Base-by-base conservation (phyloP, 345 rosid species). In the Diplotaxis tenuifolia region DNA sequence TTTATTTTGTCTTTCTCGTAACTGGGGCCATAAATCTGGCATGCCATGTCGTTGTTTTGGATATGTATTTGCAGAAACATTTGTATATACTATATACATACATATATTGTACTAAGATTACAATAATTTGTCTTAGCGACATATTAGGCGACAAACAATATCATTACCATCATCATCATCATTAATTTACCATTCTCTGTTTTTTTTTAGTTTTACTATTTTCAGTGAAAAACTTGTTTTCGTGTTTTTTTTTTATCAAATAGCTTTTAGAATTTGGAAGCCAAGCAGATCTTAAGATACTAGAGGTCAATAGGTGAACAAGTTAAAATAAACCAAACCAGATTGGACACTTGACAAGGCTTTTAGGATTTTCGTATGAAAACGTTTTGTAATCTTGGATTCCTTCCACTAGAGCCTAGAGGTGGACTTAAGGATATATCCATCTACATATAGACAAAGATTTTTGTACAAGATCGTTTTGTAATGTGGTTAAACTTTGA, bases 21-120 rank as follows among this genome's bases (percentile, higher is more conserved):
- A 49, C 3, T 71, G 66, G 50, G 71, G 45, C 66, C 67, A 74
- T 57, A 32, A 53, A 62, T 54, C 70, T 65, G 76, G 72, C 74
- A 76, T 68, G 74, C 42, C 70, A 2, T 75, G 79, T 76, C 71
- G 61, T 42, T 69, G 7, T 45, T 45, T 45, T 45, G 19, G 18
- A 42, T 14, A 22, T 40, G 6, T 32, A 18, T 68, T 36, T 21
- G 9, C 19, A 36, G 22, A 9, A 22, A 16, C 62, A 59, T 59
- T 20, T 47, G 10, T 29, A 31, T 54, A 31, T 56, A 40, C 42
- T 36, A 12, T 56, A 21, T 15, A 28, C 1, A 29, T 21, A 20
- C 5, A 58, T 66, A n/a, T 12, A n/a, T 45, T 45, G 72, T 74
- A 60, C 61, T 14, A 60, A 25, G 55, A 32, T 50, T 49, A 34